Conservation (phyloP, 495 filamentous ascomycete genomes). For the Lineolata rhizophorae region DNA sequence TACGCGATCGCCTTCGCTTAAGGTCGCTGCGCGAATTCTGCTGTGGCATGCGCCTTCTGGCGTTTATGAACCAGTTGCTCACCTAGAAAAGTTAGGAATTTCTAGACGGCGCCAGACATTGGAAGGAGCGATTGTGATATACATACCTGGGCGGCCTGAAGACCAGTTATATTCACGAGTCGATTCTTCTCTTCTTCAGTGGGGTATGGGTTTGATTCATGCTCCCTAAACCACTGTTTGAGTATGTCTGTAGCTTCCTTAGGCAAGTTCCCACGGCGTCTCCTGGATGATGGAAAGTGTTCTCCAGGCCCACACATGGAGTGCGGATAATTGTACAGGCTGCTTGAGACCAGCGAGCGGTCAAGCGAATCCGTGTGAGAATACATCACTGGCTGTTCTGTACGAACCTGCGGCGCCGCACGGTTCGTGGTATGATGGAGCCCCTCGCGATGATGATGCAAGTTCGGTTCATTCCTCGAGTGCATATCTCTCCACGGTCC, state of each 20-base stretch:
- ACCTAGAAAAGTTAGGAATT: slow-evolving; percentile 1
- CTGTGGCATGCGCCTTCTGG: not conserved
- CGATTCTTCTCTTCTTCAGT: not conserved
- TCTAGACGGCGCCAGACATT: not conserved
- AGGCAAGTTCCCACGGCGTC: slow-evolving; percentile 1
- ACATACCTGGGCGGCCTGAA: not conserved
- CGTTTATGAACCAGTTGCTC: slow-evolving; percentile 3
- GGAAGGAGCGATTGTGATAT: too few relatives aligned
- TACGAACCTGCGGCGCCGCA: too few relatives aligned
- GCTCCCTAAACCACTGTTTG: not conserved
- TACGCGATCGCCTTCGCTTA: too few relatives aligned
- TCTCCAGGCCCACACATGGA: too few relatives aligned
- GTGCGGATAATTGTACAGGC: too few relatives aligned
- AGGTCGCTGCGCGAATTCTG: not conserved
- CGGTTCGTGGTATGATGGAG: too few relatives aligned
- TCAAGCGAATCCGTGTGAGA: too few relatives aligned
- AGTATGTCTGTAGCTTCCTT: slow-evolving; percentile 1
- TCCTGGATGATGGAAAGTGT: slow-evolving; percentile 1
- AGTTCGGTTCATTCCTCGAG: too few relatives aligned
- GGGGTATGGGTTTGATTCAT: not conserved
- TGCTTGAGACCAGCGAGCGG: too few relatives aligned
- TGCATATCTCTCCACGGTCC: too few relatives aligned
- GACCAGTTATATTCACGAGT: not conserved
- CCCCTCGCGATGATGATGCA: too few relatives aligned
- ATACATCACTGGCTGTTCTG: too few relatives aligned